Conservation (phyloP, 768 basidiomycete genomes). For the Thelephora ganbajun region DNA sequence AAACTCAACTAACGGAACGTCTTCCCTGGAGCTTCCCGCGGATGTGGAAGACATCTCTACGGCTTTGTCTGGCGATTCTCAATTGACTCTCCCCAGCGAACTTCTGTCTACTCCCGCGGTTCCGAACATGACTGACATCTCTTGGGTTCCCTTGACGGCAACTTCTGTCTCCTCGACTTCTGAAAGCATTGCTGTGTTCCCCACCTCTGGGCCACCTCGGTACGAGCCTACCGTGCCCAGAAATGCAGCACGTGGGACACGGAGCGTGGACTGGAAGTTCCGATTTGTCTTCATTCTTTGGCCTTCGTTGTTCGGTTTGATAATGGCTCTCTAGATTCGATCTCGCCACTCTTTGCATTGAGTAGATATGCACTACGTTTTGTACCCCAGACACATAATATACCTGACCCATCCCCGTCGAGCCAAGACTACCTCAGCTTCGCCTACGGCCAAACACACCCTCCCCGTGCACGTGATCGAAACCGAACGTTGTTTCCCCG, state of each 20-base stretch:
- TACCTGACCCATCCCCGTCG: no score
- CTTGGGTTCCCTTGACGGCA: neutral
- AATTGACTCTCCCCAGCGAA: neutral
- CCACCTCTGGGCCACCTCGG: no score
- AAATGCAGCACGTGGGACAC: no score
- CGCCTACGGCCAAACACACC: no score
- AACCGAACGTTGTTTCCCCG: neutral
- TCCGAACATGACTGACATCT: neutral
- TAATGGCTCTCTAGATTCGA: slow-evolving; percentile 31
- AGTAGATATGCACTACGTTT: neutral
- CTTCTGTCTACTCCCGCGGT: neutral
- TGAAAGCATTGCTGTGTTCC: no score
- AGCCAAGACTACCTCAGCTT: no score
- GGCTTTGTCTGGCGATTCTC: neutral
- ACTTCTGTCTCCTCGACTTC: no score
- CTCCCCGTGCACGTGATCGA: neutral
- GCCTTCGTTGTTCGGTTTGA: slow-evolving; percentile 41
- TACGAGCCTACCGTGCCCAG: no score
- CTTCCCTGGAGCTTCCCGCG: neutral
- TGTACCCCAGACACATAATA: no score
- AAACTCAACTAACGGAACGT: neutral
- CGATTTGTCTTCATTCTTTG: slow-evolving; percentile 37
- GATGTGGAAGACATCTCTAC: neutral
- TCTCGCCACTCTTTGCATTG: neutral
- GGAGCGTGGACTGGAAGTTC: slow-evolving; percentile 18